Conservation (phyloP, 257 asterid species). For the Osmanthus fragrans region DNA sequence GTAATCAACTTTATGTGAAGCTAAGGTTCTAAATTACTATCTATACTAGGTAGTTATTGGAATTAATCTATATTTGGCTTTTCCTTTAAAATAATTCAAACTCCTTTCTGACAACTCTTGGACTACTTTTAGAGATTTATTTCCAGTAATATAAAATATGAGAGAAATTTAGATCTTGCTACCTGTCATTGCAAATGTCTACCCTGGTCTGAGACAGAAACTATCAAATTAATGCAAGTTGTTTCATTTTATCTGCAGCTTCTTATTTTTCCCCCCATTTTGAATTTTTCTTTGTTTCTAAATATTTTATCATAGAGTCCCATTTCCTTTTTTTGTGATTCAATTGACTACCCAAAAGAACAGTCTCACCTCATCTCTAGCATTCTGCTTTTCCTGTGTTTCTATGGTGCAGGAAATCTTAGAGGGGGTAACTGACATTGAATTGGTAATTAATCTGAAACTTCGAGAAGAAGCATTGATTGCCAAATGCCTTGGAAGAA, state of each 20-base stretch:
- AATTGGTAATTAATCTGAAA: slow-evolving; percentile 86
- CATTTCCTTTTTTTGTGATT: background rate
- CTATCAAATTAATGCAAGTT: background rate
- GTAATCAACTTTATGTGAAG: background rate
- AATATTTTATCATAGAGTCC: background rate
- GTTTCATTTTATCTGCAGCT: background rate
- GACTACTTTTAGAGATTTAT: background rate
- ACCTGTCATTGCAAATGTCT: slow-evolving; percentile 15
- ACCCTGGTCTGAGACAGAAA: slow-evolving; percentile 1
- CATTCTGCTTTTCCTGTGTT: slow-evolving; percentile 16
- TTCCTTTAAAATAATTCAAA: background rate
- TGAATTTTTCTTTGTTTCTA: background rate
- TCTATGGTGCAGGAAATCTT: slow-evolving; percentile 65
- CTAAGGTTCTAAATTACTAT: background rate
- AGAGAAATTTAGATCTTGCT: background rate
- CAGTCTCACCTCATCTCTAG: background rate
- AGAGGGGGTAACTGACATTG: slow-evolving; percentile 84
- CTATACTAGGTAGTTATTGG: too few species aligned
- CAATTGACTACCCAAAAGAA: background rate
- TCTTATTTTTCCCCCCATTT: background rate
- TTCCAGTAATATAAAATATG: background rate
- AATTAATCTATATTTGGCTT: background rate
- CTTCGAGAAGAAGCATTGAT: slow-evolving; percentile 82
- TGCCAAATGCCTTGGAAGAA: slow-evolving; percentile 98
- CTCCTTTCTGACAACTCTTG: background rate